Evolutionary conservation across 345 rosid species (phyloP), one percentile per base, ranked within the genome.

Genomic region (Psidium guajava): DNA sequence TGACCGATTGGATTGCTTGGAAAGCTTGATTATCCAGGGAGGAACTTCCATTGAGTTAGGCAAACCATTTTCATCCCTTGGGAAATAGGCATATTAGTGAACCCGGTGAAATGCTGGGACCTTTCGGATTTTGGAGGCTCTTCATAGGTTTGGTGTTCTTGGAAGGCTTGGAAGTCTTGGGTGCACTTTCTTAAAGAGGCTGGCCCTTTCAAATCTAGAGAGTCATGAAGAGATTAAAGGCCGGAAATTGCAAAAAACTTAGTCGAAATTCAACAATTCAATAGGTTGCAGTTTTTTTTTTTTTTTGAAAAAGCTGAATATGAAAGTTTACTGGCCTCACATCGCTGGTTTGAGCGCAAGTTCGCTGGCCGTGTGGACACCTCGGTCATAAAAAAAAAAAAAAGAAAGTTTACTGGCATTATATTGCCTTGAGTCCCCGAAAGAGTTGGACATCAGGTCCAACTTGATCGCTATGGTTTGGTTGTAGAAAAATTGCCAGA

Each of bases 221-320:
- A 0, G 27, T 56, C 1, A 40, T 12, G 27, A 0, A 56, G 59
- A 56, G 10, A 24, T 56, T 56, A 1, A 56, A 56, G 24, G 59
- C 59, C 24, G 1, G 5, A 24, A 56, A 56, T 56, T 56, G 18
- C 2, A 56, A 56, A 56, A 56, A 1, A 56, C 2, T 56, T 4
- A 0, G 57, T 21, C 2, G 0, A 0, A 56, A 56, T 56, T 56
- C n/a, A 4, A 56, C 13, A n/a, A 1, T 20, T 56, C 12, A 0
- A 56, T 56, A 56, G 9, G 59, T 56, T 0, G 2, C 0, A 1
- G 27, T 56, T 56, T 24, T 56, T 36, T 36, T 56, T 56, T 24
- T 56, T 36, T 36, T 56, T 40, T 40, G 59, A 27, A 56, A 56
- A 24, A 56, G 6, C 27, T 56, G 59, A 40, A 40, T 40, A 3